phyloP scores from a whole-genome alignment of 371 early-diverging fungal species.

The Fennellomyces sp. region DNA sequence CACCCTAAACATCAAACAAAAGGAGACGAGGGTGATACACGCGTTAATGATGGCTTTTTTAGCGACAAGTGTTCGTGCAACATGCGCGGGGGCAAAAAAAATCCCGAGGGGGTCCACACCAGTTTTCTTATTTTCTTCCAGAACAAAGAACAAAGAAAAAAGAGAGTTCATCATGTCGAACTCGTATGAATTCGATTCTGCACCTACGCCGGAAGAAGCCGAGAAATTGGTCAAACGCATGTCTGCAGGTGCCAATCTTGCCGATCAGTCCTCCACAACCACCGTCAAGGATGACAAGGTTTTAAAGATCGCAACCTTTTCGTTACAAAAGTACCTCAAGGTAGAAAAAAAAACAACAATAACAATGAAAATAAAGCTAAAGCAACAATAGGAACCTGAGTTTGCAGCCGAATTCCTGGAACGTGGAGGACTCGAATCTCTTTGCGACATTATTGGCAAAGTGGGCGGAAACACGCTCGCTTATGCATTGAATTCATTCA shows the following conservation, averaged over 20 bases:
- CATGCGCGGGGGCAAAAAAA: no score
- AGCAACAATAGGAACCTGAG: conserved; percentile 59
- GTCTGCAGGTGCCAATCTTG: conserved; percentile 32
- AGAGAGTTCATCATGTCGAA: conserved; percentile 8
- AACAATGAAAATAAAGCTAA: neutral
- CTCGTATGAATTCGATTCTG: conserved; percentile 32
- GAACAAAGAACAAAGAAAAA: neutral
- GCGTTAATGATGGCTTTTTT: no score
- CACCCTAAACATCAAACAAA: no score
- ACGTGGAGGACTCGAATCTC: conserved; percentile 61
- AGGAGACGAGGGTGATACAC: no score
- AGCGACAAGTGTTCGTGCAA: no score
- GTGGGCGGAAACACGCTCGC: conserved; percentile 72
- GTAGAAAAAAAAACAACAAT: conserved; percentile 37
- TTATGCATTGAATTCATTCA: conserved; percentile 71
- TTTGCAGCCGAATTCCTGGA: conserved; percentile 73
- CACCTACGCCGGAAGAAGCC: conserved; percentile 46
- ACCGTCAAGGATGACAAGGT: conserved; percentile 55
- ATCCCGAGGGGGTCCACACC: no score
- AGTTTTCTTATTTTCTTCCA: conserved; percentile 3
- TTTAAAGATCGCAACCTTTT: conserved; percentile 66
- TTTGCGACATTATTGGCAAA: conserved; percentile 64
- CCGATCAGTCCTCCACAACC: conserved; percentile 19
- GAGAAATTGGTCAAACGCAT: conserved; percentile 43
- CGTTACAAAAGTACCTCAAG: conserved; percentile 69